These are phyloP conservation scores for Phaeodactylum tricornutum DNA, from an alignment of 108 stramenopile species.

Conservation along the genomic window DNA sequence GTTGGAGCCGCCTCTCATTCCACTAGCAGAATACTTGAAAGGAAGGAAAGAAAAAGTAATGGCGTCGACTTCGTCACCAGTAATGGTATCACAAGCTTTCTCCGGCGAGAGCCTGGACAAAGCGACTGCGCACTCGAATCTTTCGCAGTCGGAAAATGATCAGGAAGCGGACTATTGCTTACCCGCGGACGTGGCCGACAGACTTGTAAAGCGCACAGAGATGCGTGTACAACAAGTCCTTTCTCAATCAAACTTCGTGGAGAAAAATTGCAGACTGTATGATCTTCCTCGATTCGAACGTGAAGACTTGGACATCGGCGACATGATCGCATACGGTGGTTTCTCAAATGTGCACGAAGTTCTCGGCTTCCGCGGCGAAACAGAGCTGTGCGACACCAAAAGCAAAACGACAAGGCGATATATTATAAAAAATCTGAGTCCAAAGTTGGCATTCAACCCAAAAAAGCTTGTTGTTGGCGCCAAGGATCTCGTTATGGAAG, in stretches of 20 bases:
- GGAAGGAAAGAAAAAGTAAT: conserved; percentile 2
- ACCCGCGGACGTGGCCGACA: conserved; percentile 30
- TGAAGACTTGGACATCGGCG: conserved; percentile 37
- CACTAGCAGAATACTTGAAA: background rate
- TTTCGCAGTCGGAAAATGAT: conserved; percentile 2
- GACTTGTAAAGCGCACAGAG: conserved; percentile 38
- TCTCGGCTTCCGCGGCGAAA: conserved; percentile 14
- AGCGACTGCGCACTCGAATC: conserved; percentile 2
- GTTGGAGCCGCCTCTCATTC: too few relatives aligned
- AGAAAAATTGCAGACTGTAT: conserved; percentile 25
- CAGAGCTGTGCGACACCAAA: conserved; percentile 12
- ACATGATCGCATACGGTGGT: conserved; percentile 40
- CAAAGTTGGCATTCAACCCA: conserved; percentile 36
- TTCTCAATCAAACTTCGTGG: conserved; percentile 26
- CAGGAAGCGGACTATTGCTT: conserved; percentile 26
- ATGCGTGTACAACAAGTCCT: conserved; percentile 38
- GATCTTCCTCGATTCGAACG: conserved; percentile 32
- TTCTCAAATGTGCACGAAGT: conserved; percentile 37
- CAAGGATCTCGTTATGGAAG: conserved; percentile 50
- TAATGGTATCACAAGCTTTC: conserved; percentile 1
- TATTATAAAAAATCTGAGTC: conserved; percentile 68
- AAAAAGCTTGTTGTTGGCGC: conserved; percentile 49
- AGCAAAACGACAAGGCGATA: conserved; percentile 5
- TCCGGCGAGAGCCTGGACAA: conserved; percentile 7
- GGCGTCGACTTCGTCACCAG: conserved; percentile 1